phyloP scores from a whole-genome alignment of 768 basidiomycete genomes.

The Mrakia gelida region DNA sequence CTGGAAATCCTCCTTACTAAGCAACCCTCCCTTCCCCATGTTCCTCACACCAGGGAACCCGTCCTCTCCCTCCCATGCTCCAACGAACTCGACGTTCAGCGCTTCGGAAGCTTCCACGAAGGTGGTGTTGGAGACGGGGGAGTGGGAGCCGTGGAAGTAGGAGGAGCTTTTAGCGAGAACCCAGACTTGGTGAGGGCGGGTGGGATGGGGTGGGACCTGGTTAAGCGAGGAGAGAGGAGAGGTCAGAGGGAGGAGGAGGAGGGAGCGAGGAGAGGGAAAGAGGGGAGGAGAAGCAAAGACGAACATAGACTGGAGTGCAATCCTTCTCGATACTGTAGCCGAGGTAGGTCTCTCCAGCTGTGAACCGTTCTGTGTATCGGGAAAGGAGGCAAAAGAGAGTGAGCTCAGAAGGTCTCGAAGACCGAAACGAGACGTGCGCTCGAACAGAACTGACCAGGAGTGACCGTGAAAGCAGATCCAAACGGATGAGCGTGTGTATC shows the following conservation, averaged over 20 bases:
- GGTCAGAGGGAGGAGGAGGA: not conserved
- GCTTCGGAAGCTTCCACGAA: not conserved
- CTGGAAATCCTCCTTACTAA: not conserved
- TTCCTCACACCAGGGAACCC: not conserved
- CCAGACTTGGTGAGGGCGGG: constrained; percentile 5
- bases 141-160: not conserved
- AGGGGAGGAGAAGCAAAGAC: not conserved
- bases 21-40: not conserved
- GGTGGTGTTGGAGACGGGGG: not conserved
- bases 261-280: no score
- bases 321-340: constrained; percentile 22
- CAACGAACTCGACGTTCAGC: constrained; percentile 17
- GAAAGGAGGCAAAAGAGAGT: no score
- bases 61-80: not conserved
- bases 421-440: no score
- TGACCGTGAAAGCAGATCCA: not conserved
- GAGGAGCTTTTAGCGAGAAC: not conserved
- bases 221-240: not conserved
- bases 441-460: no score
- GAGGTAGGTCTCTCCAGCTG: constrained; percentile 8
- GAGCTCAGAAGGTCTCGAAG: no score
- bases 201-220: not conserved
- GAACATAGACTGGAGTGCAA: not conserved
- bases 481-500: not conserved
- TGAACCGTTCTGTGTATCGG: no score